Conservation (phyloP, 2,329 filamentous ascomycete genomes). For the Dothistroma pini region DNA sequence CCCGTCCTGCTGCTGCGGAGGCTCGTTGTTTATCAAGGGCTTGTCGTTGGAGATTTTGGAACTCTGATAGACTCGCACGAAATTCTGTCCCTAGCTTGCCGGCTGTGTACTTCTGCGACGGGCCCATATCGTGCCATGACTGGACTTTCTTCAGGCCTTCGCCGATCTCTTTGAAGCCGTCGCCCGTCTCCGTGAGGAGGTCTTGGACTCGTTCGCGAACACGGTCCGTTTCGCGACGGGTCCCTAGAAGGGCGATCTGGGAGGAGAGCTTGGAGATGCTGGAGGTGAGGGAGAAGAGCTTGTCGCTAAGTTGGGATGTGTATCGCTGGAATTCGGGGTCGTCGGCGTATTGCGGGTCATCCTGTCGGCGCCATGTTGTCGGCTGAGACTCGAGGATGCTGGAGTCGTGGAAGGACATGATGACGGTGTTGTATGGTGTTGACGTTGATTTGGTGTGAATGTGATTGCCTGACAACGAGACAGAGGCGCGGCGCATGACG, state of each 20-base stretch:
- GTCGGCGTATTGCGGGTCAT: conserved; percentile 76
- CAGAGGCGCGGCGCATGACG: background rate
- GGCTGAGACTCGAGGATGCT: conserved; percentile 79
- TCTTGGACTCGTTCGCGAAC: conserved; percentile 87
- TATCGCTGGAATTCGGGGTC: conserved; percentile 87
- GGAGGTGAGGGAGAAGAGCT: conserved; percentile 82
- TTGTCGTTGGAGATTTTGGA: conserved; percentile 84
- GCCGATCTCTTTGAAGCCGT: conserved; percentile 84
- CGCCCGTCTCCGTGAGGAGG: conserved; percentile 78
- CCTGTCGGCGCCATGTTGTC: conserved; percentile 62
- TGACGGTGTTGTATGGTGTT: background rate
- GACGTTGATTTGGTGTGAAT: background rate
- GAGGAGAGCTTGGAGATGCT: conserved; percentile 81
- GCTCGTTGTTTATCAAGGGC: conserved; percentile 91
- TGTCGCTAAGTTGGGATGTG: conserved; percentile 77
- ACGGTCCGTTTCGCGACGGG: conserved; percentile 84
- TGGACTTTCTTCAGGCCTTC: conserved; percentile 92
- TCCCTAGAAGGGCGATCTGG: conserved; percentile 82
- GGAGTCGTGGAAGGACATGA: conserved; percentile 89
- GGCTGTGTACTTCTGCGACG: conserved; percentile 92
- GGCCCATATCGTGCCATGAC: conserved; percentile 64
- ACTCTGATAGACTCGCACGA: conserved; percentile 80
- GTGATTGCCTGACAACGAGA: background rate
- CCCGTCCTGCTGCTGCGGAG: conserved; percentile 76
- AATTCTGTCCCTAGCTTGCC: conserved; percentile 94